Conservation (phyloP, 1,284 basidiomycete genomes). For the Austropuccinia psidii region DNA sequence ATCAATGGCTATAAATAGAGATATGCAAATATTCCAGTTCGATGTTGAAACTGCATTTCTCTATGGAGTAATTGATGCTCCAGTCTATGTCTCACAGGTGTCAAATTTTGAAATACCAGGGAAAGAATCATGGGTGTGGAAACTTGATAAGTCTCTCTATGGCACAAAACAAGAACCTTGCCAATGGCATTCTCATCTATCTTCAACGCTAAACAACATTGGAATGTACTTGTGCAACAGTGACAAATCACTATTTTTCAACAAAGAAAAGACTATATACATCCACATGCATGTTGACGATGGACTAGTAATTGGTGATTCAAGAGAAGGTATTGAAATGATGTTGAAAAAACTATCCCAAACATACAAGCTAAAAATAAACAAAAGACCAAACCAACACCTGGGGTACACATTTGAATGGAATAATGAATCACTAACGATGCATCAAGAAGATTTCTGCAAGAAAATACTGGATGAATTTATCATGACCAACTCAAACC, state of each 20-base stretch:
- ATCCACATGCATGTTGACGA: conserved; percentile 13
- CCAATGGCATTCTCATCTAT: neutral
- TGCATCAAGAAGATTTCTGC: neutral
- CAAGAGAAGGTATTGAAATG: too few relatives aligned
- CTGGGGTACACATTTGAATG: neutral
- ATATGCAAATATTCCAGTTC: too few relatives aligned
- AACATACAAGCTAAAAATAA: neutral
- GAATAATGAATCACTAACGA: neutral
- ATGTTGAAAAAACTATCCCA: neutral
- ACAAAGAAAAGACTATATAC: neutral
- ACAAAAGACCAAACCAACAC: neutral
- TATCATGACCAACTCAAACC: neutral
- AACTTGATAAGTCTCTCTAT: neutral
- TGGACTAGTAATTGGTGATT: neutral
- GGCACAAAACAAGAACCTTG: neutral
- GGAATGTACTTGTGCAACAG: too few relatives aligned
- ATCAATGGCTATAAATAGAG: too few relatives aligned
- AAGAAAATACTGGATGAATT: neutral
- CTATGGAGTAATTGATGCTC: too few relatives aligned
- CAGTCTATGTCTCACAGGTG: too few relatives aligned
- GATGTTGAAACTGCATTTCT: neutral
- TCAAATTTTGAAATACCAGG: too few relatives aligned
- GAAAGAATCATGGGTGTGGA: too few relatives aligned
- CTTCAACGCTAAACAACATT: neutral
- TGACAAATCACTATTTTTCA: neutral